These are phyloP conservation scores for Hericium erinaceus DNA, from an alignment of 768 basidiomycete species.

Conservation along the genomic window DNA sequence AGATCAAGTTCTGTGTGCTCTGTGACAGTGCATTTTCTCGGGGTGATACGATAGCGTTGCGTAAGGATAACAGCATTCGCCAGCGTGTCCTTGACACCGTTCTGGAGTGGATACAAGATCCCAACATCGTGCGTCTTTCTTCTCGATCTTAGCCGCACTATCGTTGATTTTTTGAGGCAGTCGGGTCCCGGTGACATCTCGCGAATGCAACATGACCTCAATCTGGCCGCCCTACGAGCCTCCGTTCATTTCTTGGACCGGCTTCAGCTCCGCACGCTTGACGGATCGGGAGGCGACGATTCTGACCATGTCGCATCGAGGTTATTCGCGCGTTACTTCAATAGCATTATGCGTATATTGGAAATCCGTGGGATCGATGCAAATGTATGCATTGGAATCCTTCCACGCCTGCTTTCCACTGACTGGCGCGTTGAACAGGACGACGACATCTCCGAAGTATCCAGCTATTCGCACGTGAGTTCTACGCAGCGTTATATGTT, in stretches of 20 bases:
- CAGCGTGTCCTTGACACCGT: slow-evolving; percentile 68
- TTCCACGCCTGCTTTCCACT: not conserved
- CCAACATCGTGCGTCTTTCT: slow-evolving; percentile 33
- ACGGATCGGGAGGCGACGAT: slow-evolving; percentile 51
- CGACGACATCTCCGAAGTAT: slow-evolving; percentile 21
- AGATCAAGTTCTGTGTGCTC: slow-evolving; percentile 66
- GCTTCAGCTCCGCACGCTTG: slow-evolving; percentile 54
- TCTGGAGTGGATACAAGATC: slow-evolving; percentile 69
- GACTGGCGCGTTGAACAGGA: slow-evolving; percentile 8
- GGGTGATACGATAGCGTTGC: slow-evolving; percentile 48
- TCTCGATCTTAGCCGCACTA: not conserved
- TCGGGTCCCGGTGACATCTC: slow-evolving; percentile 26
- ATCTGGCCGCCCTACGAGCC: slow-evolving; percentile 64
- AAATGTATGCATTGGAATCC: not conserved
- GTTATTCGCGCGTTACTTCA: slow-evolving; percentile 72
- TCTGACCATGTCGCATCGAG: slow-evolving; percentile 62
- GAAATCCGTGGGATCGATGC: slow-evolving; percentile 27
- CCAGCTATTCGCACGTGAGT: slow-evolving; percentile 16
- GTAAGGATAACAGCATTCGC: slow-evolving; percentile 57
- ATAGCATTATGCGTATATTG: slow-evolving; percentile 52
- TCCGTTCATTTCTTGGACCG: slow-evolving; percentile 69
- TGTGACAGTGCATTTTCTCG: slow-evolving; percentile 61
- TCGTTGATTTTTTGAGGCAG: not conserved
- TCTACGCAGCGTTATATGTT: not conserved
- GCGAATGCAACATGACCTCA: slow-evolving; percentile 52